phyloP scores from a whole-genome alignment of 2,329 filamentous ascomycete species.

The Sclerotinia minor region DNA sequence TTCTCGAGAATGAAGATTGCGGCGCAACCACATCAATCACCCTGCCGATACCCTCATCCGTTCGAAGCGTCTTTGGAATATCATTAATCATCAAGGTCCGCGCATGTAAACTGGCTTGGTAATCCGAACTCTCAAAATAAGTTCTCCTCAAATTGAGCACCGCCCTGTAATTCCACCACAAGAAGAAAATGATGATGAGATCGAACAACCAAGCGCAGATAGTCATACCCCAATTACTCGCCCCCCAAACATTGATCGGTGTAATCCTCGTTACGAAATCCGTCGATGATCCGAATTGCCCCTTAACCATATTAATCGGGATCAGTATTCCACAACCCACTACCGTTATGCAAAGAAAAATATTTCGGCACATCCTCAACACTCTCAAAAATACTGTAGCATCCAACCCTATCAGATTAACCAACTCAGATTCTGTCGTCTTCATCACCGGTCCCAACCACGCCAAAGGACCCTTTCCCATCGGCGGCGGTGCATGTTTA shows the following conservation, averaged over 20 bases:
- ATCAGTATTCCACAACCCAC: conserved; percentile 77
- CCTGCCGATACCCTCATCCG: conserved; percentile 83
- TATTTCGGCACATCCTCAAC: conserved; percentile 85
- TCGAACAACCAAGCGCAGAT: conserved; percentile 67
- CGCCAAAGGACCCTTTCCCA: conserved; percentile 83
- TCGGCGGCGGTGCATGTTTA: conserved; percentile 80
- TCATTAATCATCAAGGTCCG: conserved; percentile 75
- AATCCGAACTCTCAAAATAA: conserved; percentile 85
- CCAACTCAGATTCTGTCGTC: conserved; percentile 73
- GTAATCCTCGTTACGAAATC: conserved; percentile 59
- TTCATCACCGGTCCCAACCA: conserved; percentile 80
- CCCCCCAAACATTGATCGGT: conserved; percentile 54
- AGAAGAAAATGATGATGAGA: conserved; percentile 71
- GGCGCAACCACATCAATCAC: conserved; percentile 80
- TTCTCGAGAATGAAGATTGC: conserved; percentile 74
- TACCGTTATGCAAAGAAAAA: conserved; percentile 73
- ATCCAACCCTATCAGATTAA: conserved; percentile 86
- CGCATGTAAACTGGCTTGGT: conserved; percentile 83
- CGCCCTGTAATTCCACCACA: conserved; percentile 88
- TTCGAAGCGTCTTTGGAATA: conserved; percentile 72
- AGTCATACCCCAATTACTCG: conserved; percentile 59
- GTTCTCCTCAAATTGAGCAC: conserved; percentile 68
- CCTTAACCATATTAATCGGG: conserved; percentile 68
- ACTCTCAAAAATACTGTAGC: conserved; percentile 89
- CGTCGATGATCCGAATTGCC: conserved; percentile 42